These are phyloP conservation scores for Saitozyma sp. DNA, from an alignment of 768 basidiomycete genomes.

Conservation along the genomic window DNA sequence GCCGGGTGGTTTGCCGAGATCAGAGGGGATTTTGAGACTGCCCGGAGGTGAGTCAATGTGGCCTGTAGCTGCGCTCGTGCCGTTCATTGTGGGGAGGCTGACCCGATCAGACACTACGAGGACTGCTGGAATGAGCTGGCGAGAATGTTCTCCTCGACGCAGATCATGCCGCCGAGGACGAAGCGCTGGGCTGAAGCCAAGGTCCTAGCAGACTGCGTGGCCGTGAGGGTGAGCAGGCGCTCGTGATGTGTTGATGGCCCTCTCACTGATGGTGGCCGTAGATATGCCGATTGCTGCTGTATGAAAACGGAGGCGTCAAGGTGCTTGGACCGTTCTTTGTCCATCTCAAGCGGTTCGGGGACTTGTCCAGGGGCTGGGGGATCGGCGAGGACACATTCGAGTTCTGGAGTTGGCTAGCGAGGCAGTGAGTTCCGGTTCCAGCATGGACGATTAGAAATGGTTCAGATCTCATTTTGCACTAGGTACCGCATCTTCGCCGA, in stretches of 20 bases:
- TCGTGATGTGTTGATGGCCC: constrained; percentile 2
- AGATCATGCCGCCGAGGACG: constrained; percentile 82
- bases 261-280: constrained; percentile 44
- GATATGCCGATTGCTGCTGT: constrained; percentile 88
- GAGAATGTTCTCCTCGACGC: constrained; percentile 85
- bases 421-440: constrained; percentile 66
- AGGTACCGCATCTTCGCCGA: constrained; percentile 90
- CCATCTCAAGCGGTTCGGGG: constrained; percentile 80
- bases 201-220: constrained; percentile 90
- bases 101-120: constrained; percentile 74
- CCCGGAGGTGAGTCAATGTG: constrained; percentile 69
- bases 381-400: constrained; percentile 96
- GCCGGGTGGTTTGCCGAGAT: constrained; percentile 96
- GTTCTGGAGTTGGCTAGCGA: constrained; percentile 94
- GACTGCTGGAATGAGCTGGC: constrained; percentile 81
- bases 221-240: constrained; percentile 67
- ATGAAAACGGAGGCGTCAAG: constrained; percentile 79
- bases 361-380: constrained; percentile 84
- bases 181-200: constrained; percentile 99
- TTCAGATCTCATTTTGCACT: neutral
- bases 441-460: neutral
- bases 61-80: neutral
- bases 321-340: constrained; percentile 79
- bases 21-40: constrained; percentile 85
- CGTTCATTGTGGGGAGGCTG: neutral